Evolutionary conservation across 2,329 filamentous ascomycete genomes (phyloP).

Genomic region (Nothopassalora personata): DNA sequence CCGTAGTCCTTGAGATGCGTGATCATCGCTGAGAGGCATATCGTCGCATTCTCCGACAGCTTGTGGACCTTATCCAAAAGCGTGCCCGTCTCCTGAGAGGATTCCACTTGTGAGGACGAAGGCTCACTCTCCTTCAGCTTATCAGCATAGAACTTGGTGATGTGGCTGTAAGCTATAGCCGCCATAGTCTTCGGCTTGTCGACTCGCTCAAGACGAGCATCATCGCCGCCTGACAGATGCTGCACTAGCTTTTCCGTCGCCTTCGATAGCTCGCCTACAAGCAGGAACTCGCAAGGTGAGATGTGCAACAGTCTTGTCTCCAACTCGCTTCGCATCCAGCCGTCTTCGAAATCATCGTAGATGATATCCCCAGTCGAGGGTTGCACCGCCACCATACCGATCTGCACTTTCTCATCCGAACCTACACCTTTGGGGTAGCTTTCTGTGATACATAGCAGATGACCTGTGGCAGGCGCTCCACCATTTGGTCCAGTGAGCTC

Average conservation of each 20-base stretch:
- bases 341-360: slow-evolving; percentile 92
- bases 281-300: slow-evolving; percentile 87
- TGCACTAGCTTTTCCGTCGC: slow-evolving; percentile 88
- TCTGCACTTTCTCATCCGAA: slow-evolving; percentile 86
- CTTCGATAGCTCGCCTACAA: slow-evolving; percentile 84
- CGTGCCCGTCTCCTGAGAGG: slow-evolving; percentile 43
- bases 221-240: slow-evolving; percentile 84
- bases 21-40: slow-evolving; percentile 96
- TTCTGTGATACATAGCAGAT: slow-evolving; percentile 88
- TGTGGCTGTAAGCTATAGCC: slow-evolving; percentile 78
- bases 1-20: slow-evolving; percentile 86
- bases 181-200: slow-evolving; percentile 73
- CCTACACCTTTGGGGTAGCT: slow-evolving; percentile 70
- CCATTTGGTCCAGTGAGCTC: slow-evolving; percentile 53
- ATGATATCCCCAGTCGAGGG: slow-evolving; percentile 93
- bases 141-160: slow-evolving; percentile 86
- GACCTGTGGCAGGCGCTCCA: slow-evolving; percentile 65
- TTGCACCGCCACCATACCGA: slow-evolving; percentile 90
- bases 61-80: slow-evolving; percentile 82
- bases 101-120: slow-evolving; percentile 39
- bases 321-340: slow-evolving; percentile 94
- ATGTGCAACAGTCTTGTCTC: slow-evolving; percentile 95
- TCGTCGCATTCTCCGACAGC: slow-evolving; percentile 77
- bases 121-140: slow-evolving; percentile 59
- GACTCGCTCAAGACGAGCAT: slow-evolving; percentile 76